Base-by-base conservation (phyloP, 2,329 filamentous ascomycete genomes). In the Cryphonectria nitschkei region DNA sequence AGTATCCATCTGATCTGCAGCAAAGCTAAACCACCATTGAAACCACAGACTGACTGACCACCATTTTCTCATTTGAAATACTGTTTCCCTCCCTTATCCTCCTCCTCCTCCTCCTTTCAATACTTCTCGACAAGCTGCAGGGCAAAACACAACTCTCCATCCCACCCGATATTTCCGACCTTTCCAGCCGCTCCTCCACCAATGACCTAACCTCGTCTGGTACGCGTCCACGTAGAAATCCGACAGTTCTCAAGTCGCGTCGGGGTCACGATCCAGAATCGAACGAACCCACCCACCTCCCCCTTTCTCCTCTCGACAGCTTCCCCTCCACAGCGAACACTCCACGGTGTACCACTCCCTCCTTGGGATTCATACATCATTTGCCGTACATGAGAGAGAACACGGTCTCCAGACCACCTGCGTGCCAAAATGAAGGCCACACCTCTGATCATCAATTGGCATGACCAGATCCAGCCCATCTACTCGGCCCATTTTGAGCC, bases 401-500 rank as follows among this genome's bases (percentile, higher is more conserved):
- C 14, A 65, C 68, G 71, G 67, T 60, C 66, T 29, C 41, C 26
- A 63, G 52, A 54, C 70, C 68, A 70, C 68, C 71, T 70, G 68
- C 64, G 77, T 76, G 78, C 78, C 82, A 85, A 81, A 80, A 99
- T 99, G 96, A 98, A 97, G 88, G 95, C 94, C 79, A 92, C 94
- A 79, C 95, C 96, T 77, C 88, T 99, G 76, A 95, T 98, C 80
- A 95, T 99, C 84, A 94, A 97, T 86, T 99, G 96, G 96, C 97
- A 99, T 83, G 93, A 98, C 82, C 93, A 97, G 79, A 97, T 97
- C 83, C 90, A 93, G 77, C 96, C 96, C 71, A 95, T 99, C 80
- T 99, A 98, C 84, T 98, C 95, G 60, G 94, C 94, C 76, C 95
- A 98, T 81, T 99, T 98, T 80, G 95, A 99, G 80, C 93, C 93